Evolutionary conservation across 164 flowering plant species (phyloP), one percentile per base, ranked within the genome.

Genomic region (Houttuynia cordata): DNA sequence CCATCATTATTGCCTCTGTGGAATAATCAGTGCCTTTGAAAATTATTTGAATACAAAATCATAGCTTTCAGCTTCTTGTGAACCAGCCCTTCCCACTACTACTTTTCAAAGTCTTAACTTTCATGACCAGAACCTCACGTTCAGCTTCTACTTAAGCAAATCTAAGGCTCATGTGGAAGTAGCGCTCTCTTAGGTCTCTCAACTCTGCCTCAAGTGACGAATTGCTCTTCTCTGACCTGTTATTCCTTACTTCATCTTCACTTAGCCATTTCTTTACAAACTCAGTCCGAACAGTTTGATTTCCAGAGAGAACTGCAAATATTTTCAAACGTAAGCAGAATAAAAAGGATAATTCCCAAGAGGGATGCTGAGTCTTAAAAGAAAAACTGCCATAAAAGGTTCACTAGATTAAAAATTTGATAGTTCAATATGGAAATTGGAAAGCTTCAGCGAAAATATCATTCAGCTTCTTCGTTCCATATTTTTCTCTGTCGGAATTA

Each of bases 111-210:
- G 74, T 53, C 74, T 73, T 87, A 53, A 92, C 80, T 74, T 85
- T 81, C 89, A 87, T 83, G 55, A 92, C 90, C 54, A 92, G 91
- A 66, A 87, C 96, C 73, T 87, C 96, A 9, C 89, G 79, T 62
- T 87, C 70, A 41, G 84, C 80, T 72, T 87, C 98, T 7, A 84
- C 96, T 72, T 92, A 93, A 10, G 98, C 95, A 68, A 79, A 92
- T 64, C 74, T 81, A 59, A 88, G 87, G 61, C 98, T 92, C 95
- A 92, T 92, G 58, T 85, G 69, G 62, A 80, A 73, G 74, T 92
- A 92, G 10, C 93, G 84, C 42, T 92, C 95, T 2, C 73, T 88
- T 60, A 92, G 67, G 58, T 92, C 98, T 74, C 62, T 75, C 52
- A 88, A 64, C 71, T 92, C 98, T 53, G 75, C 56, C 73, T 87